Conservation (phyloP, 768 basidiomycete species). For the Suillus alpinus region DNA sequence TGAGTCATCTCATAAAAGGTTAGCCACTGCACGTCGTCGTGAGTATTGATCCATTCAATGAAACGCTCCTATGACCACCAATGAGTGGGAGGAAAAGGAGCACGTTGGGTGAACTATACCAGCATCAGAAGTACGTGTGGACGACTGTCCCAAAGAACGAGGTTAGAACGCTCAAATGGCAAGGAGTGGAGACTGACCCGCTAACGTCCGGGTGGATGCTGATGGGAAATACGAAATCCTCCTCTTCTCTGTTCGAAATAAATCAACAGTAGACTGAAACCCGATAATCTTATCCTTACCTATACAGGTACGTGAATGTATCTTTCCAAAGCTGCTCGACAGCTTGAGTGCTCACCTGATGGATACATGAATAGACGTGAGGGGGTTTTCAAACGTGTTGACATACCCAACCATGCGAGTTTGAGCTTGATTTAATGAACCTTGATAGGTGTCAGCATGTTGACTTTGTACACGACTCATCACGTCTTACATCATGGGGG, state of each 20-base stretch:
- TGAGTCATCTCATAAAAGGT: conserved; percentile 66
- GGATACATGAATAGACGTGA: background rate
- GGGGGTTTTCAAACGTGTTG: background rate
- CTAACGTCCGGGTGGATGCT: conserved; percentile 80
- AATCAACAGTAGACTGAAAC: background rate
- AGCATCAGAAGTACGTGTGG: conserved; percentile 76
- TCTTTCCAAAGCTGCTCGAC: conserved; percentile 78
- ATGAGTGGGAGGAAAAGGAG: background rate
- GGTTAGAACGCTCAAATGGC: background rate
- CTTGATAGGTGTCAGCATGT: conserved; percentile 27
- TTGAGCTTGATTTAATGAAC: conserved; percentile 66
- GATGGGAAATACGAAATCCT: conserved; percentile 67
- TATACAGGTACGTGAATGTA: conserved; percentile 66
- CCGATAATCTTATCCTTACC: conserved; percentile 28
- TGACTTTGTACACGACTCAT: background rate
- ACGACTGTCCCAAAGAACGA: conserved; percentile 34
- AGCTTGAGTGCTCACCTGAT: conserved; percentile 60
- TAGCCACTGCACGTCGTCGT: conserved; percentile 68
- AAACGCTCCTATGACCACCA: conserved; percentile 51
- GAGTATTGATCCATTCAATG: conserved; percentile 72
- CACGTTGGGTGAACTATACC: conserved; percentile 30
- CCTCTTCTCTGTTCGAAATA: conserved; percentile 44
- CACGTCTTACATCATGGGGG: conserved; percentile 61
- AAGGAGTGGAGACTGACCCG: conserved; percentile 40
- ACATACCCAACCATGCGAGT: conserved; percentile 70